phyloP scores from a whole-genome alignment of 1,284 basidiomycete species.

The Heliocybe sulcata region DNA sequence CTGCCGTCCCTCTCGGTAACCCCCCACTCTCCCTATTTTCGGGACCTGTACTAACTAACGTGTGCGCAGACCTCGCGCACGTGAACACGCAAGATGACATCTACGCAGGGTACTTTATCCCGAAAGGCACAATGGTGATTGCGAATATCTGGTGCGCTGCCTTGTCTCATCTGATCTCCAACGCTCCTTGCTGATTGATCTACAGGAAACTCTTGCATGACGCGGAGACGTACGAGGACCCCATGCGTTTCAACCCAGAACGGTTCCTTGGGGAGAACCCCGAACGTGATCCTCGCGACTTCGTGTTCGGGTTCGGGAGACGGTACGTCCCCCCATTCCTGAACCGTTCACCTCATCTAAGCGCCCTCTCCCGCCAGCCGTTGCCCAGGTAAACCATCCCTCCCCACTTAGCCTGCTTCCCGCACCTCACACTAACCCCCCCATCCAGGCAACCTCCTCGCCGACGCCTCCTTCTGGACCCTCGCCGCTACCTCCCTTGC shows the following conservation, averaged over 20 bases:
- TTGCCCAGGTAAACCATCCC: not conserved
- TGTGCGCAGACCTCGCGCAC: constrained; percentile 12
- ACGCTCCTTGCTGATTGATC: not conserved
- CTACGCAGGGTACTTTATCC: constrained; percentile 16
- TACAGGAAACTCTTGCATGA: not conserved
- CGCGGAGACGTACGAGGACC: not conserved
- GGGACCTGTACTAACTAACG: not conserved
- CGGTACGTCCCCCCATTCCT: not conserved
- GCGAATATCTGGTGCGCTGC: constrained; percentile 14
- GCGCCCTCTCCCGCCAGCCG: no score
- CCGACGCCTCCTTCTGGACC: constrained; percentile 17
- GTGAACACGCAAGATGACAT: constrained; percentile 16
- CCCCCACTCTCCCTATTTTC: not conserved
- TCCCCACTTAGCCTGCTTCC: no score
- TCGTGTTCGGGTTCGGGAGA: constrained; percentile 3
- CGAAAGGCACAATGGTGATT: constrained; percentile 16
- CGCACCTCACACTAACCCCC: not conserved
- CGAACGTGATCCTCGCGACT: not conserved
- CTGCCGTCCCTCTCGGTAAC: constrained; percentile 8
- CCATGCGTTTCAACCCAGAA: constrained; percentile 1
- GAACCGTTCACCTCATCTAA: no score
- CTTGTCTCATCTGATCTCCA: not conserved
- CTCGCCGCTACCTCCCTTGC: constrained; percentile 14
- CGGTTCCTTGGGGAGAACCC: not conserved
- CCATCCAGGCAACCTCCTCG: constrained; percentile 14